Evolutionary conservation across 2,329 filamentous ascomycete genomes (phyloP), one percentile per base, ranked within the genome.

Genomic region (Colletotrichum orbiculare): DNA sequence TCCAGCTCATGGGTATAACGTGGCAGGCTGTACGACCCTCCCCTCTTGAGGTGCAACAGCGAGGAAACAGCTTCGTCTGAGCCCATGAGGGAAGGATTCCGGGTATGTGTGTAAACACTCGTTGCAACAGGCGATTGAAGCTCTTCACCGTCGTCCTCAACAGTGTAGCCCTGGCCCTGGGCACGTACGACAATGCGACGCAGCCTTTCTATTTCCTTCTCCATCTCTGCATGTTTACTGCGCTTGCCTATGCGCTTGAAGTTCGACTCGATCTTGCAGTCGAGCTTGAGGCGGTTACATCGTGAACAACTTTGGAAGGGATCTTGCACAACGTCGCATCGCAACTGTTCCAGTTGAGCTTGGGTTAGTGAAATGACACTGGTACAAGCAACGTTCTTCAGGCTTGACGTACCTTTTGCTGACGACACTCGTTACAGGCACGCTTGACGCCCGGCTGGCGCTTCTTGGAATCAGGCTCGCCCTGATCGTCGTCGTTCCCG

Each of bases 191-290:
- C 82, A 71, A 83, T 87, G 49, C 87, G 85, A 55, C 89, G 86
- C 69, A 91, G 78, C 67, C 83, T 87, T 63, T 92, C 90, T 72
- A 94, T 92, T 77, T 94, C 91, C 78, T 89, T 91, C 75, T 93
- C 91, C 91, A 94, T 94, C 78, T 94, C 92, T 72, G 91, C 91
- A 77, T 95, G 91, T 75, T 92, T 91, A 69, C 88, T 91, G 46
- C 92, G 87, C 81, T 96, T 96, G 68, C 92, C 91, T 15, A 94
- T 83, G 71, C 92, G 89, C 83, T 94, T 94, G 80, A 95, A 95
- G 77, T 94, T 93, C 72, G 91, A 92, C 77, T 95, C 91, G 77
- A 96, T 95, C 77, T 93, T 92, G 83, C 92, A 96, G 67, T 90
- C 87, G 67, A 95, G 88, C 77, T 91, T 92, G 73, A 94, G 86